A percentile compares a stretch with the other conserved stretches of the same genome.
phyloP scores from a whole-genome alignment of 2,329 filamentous ascomycete species.

The Hypoxylon sp. region DNA sequence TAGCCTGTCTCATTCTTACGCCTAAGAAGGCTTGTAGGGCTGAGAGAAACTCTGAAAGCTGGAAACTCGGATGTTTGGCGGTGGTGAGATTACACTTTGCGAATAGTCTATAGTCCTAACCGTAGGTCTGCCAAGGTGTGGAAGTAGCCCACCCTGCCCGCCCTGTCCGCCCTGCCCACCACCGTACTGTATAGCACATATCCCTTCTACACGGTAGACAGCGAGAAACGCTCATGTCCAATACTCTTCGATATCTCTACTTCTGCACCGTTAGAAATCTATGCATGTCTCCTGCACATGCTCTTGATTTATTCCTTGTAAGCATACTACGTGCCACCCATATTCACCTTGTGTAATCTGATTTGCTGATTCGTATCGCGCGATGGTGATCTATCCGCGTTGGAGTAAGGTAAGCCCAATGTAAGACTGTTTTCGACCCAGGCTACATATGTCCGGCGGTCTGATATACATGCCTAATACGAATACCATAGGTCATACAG shows the following conservation, averaged over 20 bases:
- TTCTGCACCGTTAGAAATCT: conserved; percentile 17
- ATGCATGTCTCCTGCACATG: conserved; percentile 32
- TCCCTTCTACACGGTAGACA: conserved; percentile 1
- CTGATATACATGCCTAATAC: conserved; percentile 24
- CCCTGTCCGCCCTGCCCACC: no score
- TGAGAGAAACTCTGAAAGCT: conserved; percentile 31
- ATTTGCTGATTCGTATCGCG: conserved; percentile 41
- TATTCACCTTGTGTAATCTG: conserved; percentile 28
- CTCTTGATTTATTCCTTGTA: conserved; percentile 29
- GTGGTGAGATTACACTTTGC: conserved; percentile 17
- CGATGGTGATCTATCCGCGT: conserved; percentile 35
- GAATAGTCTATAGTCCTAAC: neutral
- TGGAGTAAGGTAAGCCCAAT: conserved; percentile 31
- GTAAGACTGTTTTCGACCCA: conserved; percentile 26
- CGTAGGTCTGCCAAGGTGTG: conserved; percentile 16
- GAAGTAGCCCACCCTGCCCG: neutral
- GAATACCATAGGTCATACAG: conserved; percentile 19
- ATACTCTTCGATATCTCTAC: conserved; percentile 1
- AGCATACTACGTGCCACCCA: conserved; percentile 29
- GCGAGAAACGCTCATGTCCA: neutral
- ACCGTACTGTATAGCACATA: neutral
- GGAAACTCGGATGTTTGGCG: conserved; percentile 13
- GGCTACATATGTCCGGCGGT: conserved; percentile 20
- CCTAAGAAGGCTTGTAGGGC: conserved; percentile 42
- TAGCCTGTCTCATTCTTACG: conserved; percentile 35